A percentile compares a stretch with the other conserved stretches of the same genome.
These are phyloP conservation scores for Lycium ferocissimum DNA, from an alignment of 257 asterid species.

Conservation along the genomic window DNA sequence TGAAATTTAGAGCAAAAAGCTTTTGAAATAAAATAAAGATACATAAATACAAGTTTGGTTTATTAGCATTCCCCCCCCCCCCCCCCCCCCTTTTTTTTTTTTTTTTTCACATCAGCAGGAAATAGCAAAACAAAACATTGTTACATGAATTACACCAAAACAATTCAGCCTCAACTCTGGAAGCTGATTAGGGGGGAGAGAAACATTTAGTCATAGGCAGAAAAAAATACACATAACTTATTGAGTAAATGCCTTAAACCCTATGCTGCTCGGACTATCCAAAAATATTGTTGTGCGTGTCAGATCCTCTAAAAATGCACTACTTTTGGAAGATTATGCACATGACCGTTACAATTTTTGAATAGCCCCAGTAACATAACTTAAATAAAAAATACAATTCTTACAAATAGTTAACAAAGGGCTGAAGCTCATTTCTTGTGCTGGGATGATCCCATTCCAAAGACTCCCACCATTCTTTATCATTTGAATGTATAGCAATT, in stretches of 20 bases:
- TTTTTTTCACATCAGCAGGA: too few relatives aligned
- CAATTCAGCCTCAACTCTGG: neutral
- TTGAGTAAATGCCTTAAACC: neutral
- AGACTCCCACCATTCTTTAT: constrained; percentile 43
- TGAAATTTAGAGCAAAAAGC: too few relatives aligned
- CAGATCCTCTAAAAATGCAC: neutral
- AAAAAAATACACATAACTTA: neutral
- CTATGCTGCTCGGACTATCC: neutral
- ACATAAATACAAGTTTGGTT: too few relatives aligned
- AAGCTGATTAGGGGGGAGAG: neutral
- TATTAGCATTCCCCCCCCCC: too few relatives aligned
- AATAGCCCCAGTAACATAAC: neutral
- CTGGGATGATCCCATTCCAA: constrained; percentile 39
- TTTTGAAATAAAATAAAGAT: too few relatives aligned
- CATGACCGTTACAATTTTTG: neutral
- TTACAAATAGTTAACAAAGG: constrained; percentile 19
- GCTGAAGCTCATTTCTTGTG: constrained; percentile 31
- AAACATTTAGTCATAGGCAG: neutral
- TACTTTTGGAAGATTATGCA: neutral
- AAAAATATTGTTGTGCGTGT: neutral
- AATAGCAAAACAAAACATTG: neutral
- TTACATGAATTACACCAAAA: neutral
- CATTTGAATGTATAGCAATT: constrained; percentile 36
- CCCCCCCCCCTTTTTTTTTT: too few relatives aligned
- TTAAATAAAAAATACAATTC: neutral